Evolutionary conservation across 768 basidiomycete species (phyloP).

Genomic region (Hypholoma fasciculare): DNA sequence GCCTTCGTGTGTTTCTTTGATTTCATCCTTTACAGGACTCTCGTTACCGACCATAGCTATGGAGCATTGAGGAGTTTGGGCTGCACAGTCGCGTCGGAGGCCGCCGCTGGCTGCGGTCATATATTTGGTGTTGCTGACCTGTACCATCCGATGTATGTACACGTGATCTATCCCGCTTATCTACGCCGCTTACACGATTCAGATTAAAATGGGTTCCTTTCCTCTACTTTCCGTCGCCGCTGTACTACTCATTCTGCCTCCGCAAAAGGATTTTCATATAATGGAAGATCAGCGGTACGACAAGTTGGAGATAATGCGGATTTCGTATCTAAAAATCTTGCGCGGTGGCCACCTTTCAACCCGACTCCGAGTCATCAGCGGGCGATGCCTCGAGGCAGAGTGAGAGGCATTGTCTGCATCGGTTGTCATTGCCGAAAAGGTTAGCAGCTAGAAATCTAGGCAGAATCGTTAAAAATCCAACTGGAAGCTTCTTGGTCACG

Average conservation of each 20-base stretch:
- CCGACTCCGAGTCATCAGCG: too few species aligned
- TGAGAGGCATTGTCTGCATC: not conserved
- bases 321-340: too few species aligned
- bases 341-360: too few species aligned
- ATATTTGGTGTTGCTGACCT: not conserved
- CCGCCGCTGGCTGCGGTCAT: not conserved
- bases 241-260: too few species aligned
- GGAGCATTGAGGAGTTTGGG: not conserved
- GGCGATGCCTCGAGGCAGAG: not conserved
- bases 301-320: too few species aligned
- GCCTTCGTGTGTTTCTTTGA: not conserved
- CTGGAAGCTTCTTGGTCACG: too few species aligned
- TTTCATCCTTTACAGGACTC: not conserved
- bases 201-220: not conserved
- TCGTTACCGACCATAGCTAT: constrained; percentile 3
- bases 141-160: not conserved
- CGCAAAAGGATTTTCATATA: too few species aligned
- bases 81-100: not conserved
- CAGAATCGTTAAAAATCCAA: too few species aligned
- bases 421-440: too few species aligned
- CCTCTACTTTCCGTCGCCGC: not conserved
- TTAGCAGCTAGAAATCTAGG: too few species aligned
- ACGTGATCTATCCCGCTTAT: not conserved
- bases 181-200: not conserved
- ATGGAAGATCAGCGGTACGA: too few species aligned